Percentiles rank a stretch among this genome's conserved stretches.
Conservation (phyloP, 2,329 filamentous ascomycete genomes). For the Aspergillus uvarum region DNA sequence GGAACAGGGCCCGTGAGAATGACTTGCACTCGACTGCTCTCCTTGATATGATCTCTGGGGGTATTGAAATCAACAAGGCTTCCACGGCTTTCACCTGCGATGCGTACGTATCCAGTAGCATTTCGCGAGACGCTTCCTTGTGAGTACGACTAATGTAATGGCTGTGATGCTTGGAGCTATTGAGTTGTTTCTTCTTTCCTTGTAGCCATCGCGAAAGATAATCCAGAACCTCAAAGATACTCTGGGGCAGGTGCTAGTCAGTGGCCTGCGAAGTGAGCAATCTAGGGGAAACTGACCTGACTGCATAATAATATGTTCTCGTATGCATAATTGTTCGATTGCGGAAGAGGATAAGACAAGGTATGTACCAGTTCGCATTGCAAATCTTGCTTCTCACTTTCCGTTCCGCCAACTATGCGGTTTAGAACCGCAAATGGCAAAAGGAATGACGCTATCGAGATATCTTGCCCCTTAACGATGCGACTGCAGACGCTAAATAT, state of each 20-base stretch:
- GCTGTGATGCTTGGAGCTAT: constrained; percentile 28
- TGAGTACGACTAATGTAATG: constrained; percentile 30
- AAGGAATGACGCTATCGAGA: constrained; percentile 82
- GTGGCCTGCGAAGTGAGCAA: neutral
- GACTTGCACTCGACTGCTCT: constrained; percentile 92
- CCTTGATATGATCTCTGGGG: constrained; percentile 71
- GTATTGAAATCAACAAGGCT: constrained; percentile 66
- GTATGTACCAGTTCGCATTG: constrained; percentile 73
- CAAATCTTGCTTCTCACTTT: constrained; percentile 64
- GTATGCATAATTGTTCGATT: constrained; percentile 57
- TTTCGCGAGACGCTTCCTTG: constrained; percentile 29
- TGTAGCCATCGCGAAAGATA: constrained; percentile 91
- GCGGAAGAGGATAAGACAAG: constrained; percentile 62
- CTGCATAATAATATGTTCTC: constrained; percentile 83
- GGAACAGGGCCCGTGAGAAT: constrained; percentile 86
- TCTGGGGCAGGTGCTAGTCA: constrained; percentile 50
- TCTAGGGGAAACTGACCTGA: constrained; percentile 60
- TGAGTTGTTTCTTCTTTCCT: constrained; percentile 62
- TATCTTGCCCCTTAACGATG: constrained; percentile 80
- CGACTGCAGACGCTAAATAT: constrained; percentile 80
- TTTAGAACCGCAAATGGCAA: constrained; percentile 86
- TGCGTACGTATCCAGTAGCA: constrained; percentile 33
- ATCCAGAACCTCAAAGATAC: constrained; percentile 85
- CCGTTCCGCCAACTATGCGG: constrained; percentile 70
- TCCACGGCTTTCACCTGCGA: constrained; percentile 65